phyloP scores from a whole-genome alignment of 2,329 filamentous ascomycete species.

The Clonostachys rosea region DNA sequence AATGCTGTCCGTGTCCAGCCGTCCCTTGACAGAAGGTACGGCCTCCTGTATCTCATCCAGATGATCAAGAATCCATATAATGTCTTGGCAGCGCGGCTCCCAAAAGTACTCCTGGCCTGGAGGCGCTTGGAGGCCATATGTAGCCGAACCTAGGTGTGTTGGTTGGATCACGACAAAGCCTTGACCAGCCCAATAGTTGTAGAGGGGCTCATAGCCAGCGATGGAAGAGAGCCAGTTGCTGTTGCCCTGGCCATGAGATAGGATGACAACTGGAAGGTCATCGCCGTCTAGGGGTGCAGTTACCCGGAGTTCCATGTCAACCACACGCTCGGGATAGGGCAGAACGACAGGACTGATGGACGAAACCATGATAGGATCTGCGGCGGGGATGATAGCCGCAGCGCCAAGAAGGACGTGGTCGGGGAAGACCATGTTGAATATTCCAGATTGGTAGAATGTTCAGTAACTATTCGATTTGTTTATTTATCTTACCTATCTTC shows the following conservation, averaged over 20 bases:
- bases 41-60: constrained; percentile 12
- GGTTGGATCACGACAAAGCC: constrained; percentile 19
- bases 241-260: constrained; percentile 16
- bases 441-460: neutral
- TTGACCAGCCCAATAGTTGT: constrained; percentile 16
- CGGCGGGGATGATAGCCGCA: constrained; percentile 12
- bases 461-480: too few relatives aligned
- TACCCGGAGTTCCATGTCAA: constrained; percentile 14
- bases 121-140: neutral
- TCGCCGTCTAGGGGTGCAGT: constrained; percentile 2
- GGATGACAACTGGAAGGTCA: constrained; percentile 13
- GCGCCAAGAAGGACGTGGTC: constrained; percentile 11
- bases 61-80: constrained; percentile 12
- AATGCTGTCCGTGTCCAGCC: constrained; percentile 13
- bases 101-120: constrained; percentile 9
- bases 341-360: constrained; percentile 14
- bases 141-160: constrained; percentile 2
- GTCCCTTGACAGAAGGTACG: constrained; percentile 11
- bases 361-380: constrained; percentile 9
- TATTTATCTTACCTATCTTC: too few relatives aligned
- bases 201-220: constrained; percentile 14
- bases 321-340: constrained; percentile 6
- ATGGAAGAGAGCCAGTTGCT: constrained; percentile 16
- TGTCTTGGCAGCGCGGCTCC: constrained; percentile 11
- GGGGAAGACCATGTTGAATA: constrained; percentile 12